These are phyloP conservation scores for Dactylellina leptospora DNA, from an alignment of 2,329 filamentous ascomycete genomes.

Conservation along the genomic window DNA sequence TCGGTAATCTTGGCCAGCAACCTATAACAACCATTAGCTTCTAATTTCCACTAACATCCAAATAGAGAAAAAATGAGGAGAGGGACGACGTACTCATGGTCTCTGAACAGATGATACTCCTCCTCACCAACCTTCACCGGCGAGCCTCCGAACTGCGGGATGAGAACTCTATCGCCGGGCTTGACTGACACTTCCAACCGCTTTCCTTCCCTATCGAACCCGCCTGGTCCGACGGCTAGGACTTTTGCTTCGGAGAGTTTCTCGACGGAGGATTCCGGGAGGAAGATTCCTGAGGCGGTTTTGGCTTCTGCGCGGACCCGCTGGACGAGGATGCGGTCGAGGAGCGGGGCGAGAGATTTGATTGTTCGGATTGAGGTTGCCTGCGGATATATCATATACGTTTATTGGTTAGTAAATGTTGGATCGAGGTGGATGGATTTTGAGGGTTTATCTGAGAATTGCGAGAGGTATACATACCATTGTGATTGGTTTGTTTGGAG, in stretches of 20 bases:
- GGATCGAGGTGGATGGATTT: background rate
- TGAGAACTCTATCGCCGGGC: constrained; percentile 90
- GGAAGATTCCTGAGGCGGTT: constrained; percentile 95
- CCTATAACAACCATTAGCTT: constrained; percentile 63
- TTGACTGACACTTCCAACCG: constrained; percentile 82
- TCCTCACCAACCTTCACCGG: constrained; percentile 97
- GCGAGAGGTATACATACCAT: background rate
- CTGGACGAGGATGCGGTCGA: constrained; percentile 98
- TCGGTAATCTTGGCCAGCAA: constrained; percentile 99
- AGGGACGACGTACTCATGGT: constrained; percentile 83
- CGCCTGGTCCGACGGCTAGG: constrained; percentile 90
- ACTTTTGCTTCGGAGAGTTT: constrained; percentile 98
- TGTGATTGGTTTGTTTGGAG: background rate
- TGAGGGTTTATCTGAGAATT: background rate
- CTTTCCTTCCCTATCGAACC: constrained; percentile 86
- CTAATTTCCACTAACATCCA: constrained; percentile 1
- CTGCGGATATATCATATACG: constrained; percentile 60
- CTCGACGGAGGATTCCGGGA: constrained; percentile 95
- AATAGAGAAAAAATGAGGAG: background rate
- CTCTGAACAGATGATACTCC: constrained; percentile 93
- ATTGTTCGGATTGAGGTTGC: constrained; percentile 87
- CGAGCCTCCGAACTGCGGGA: constrained; percentile 93
- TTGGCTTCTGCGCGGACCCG: constrained; percentile 96
- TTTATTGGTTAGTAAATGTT: background rate
- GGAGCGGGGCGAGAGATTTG: constrained; percentile 90